A percentile compares a stretch with the other conserved stretches of the same genome.
phyloP scores from a whole-genome alignment of 208 protist genomes.

The Trypanosoma theileri region DNA sequence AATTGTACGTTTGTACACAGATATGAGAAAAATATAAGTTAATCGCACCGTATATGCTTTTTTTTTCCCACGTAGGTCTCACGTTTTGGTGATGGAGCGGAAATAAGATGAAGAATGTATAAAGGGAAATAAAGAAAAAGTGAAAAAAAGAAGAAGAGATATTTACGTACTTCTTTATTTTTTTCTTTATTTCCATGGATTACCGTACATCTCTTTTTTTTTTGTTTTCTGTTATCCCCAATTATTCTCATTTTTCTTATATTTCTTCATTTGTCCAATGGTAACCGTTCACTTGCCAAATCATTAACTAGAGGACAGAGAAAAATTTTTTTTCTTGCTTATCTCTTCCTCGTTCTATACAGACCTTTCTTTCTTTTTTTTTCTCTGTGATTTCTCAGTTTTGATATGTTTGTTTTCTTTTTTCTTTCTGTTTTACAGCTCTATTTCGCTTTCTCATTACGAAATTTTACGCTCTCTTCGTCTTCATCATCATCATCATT shows the following conservation, averaged over 20 bases:
- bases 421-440: not conserved
- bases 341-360: not conserved
- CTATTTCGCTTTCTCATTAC: not conserved
- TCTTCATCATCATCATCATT: not conserved
- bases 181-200: slow-evolving; percentile 2
- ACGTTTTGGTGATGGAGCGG: not conserved
- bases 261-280: not conserved
- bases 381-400: not conserved
- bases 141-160: not conserved
- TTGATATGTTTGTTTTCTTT: not conserved
- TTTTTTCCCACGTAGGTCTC: not conserved
- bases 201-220: not conserved
- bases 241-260: not conserved
- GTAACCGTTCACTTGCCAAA: too few species aligned
- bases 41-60: too few species aligned
- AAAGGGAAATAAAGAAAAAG: not conserved
- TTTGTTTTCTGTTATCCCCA: not conserved
- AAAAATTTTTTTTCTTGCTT: not conserved
- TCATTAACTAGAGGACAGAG: too few species aligned
- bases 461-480: not conserved
- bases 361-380: slow-evolving; percentile 5
- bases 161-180: slow-evolving; percentile 16
- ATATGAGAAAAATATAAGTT: too few species aligned
- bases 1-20: not conserved
- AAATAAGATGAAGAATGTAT: not conserved